These are phyloP conservation scores for Moesziomyces sp. DNA, from an alignment of 1,284 basidiomycete genomes.

Conservation along the genomic window DNA sequence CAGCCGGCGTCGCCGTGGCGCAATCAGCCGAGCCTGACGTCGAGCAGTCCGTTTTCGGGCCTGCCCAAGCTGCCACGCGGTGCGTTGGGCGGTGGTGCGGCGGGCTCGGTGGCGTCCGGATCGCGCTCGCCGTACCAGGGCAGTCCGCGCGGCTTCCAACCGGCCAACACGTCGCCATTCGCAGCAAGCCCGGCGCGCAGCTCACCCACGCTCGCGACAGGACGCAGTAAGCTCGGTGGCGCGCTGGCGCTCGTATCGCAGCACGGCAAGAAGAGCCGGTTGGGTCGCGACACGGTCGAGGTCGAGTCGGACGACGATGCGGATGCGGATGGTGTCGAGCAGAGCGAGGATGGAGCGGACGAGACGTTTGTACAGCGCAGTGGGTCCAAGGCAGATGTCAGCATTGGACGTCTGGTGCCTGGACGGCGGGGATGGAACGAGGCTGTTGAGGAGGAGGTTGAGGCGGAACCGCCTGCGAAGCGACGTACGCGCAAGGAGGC, in stretches of 20 bases:
- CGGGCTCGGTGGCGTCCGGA: conserved; percentile 24
- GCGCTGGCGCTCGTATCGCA: conserved; percentile 38
- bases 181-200: conserved; percentile 23
- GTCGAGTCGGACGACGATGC: conserved; percentile 10
- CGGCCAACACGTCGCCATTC: conserved; percentile 35
- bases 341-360: conserved; percentile 19
- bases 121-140: conserved; percentile 25
- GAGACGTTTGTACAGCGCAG: conserved; percentile 36
- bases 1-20: conserved; percentile 36
- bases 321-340: neutral
- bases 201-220: conserved; percentile 18
- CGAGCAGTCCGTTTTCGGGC: conserved; percentile 49
- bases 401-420: conserved; percentile 41
- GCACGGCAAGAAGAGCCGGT: conserved; percentile 35
- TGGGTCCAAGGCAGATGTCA: conserved; percentile 3
- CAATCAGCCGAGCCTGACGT: conserved; percentile 41
- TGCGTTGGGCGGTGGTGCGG: conserved; percentile 3
- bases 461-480: conserved; percentile 24
- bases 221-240: conserved; percentile 19
- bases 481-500: conserved; percentile 22
- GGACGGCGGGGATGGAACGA: conserved; percentile 38
- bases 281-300: conserved; percentile 5
- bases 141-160: conserved; percentile 33
- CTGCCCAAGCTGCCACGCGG: conserved; percentile 40
- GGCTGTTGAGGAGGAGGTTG: conserved; percentile 9